A percentile compares a stretch with the other conserved stretches of the same genome.
Evolutionary conservation across 1,284 basidiomycete species (phyloP).

Genomic region (Ustilago bromivora): DNA sequence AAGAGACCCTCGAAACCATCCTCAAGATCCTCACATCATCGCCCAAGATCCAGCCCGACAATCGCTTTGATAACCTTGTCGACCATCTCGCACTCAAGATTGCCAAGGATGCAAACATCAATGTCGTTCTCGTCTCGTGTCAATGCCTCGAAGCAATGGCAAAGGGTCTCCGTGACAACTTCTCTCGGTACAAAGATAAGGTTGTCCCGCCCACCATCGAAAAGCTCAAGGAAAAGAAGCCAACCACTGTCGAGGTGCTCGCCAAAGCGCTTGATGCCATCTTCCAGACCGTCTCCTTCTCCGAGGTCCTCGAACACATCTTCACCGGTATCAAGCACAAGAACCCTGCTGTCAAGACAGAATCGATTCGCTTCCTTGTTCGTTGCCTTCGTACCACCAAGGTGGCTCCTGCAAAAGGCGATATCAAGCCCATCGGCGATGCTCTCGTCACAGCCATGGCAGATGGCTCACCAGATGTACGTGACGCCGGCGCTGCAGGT

Average conservation of each 20-base stretch:
- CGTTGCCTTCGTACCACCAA: slow-evolving; percentile 80
- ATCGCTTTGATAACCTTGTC: slow-evolving; percentile 77
- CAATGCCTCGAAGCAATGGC: slow-evolving; percentile 87
- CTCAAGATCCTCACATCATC: slow-evolving; percentile 79
- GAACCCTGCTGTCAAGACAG: slow-evolving; percentile 97
- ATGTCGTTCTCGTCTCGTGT: slow-evolving; percentile 91
- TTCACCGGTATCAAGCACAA: slow-evolving; percentile 84
- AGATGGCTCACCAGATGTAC: slow-evolving; percentile 89
- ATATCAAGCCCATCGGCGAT: slow-evolving; percentile 87
- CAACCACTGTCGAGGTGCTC: slow-evolving; percentile 87
- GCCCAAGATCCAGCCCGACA: slow-evolving; percentile 80
- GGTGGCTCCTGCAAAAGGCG: slow-evolving; percentile 77
- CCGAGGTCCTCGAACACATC: slow-evolving; percentile 87
- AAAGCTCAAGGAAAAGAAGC: slow-evolving; percentile 93
- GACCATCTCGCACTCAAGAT: slow-evolving; percentile 84
- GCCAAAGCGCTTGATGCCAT: slow-evolving; percentile 89
- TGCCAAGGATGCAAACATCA: slow-evolving; percentile 91
- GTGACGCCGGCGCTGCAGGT: slow-evolving; percentile 87
- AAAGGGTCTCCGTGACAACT: slow-evolving; percentile 78
- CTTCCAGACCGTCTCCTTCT: slow-evolving; percentile 80
- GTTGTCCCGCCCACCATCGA: slow-evolving; percentile 86
- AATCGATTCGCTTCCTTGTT: slow-evolving; percentile 87
- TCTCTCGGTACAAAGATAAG: slow-evolving; percentile 80
- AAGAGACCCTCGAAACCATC: slow-evolving; percentile 84
- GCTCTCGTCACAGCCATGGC: slow-evolving; percentile 81